Conservation (phyloP, 169 alveolate species). For the Plasmodium blacklocki region DNA sequence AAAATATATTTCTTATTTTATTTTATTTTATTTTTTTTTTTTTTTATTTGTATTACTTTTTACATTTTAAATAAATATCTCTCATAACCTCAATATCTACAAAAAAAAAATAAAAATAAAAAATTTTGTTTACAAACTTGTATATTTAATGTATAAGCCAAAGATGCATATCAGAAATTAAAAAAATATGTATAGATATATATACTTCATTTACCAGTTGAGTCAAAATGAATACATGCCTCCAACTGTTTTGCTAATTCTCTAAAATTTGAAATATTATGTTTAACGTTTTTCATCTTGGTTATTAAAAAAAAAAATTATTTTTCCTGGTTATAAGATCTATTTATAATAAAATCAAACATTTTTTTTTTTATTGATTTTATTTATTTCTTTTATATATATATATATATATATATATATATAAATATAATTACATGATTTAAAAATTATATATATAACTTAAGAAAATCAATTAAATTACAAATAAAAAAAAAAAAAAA, state of each 20-base stretch:
- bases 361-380: background rate
- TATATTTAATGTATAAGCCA: no score
- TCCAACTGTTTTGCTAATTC: constrained; percentile 71
- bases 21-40: no score
- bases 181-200: background rate
- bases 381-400: no score
- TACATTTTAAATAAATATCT: constrained; percentile 67
- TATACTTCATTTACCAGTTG: constrained; percentile 50
- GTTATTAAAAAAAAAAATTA: constrained; percentile 18
- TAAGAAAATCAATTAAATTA: no score
- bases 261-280: constrained; percentile 44
- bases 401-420: background rate
- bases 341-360: background rate
- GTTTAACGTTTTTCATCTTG: constrained; percentile 62
- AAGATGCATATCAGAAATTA: background rate
- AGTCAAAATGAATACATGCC: constrained; percentile 50
- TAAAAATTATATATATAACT: no score
- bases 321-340: background rate
- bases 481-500: no score
- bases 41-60: constrained; percentile 47
- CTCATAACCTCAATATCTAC: constrained; percentile 73
- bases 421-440: background rate
- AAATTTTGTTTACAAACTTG: background rate
- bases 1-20: background rate
- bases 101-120: constrained; percentile 7